These are phyloP conservation scores for Ustilago nuda DNA, from an alignment of 1,284 basidiomycete genomes.

Conservation along the genomic window DNA sequence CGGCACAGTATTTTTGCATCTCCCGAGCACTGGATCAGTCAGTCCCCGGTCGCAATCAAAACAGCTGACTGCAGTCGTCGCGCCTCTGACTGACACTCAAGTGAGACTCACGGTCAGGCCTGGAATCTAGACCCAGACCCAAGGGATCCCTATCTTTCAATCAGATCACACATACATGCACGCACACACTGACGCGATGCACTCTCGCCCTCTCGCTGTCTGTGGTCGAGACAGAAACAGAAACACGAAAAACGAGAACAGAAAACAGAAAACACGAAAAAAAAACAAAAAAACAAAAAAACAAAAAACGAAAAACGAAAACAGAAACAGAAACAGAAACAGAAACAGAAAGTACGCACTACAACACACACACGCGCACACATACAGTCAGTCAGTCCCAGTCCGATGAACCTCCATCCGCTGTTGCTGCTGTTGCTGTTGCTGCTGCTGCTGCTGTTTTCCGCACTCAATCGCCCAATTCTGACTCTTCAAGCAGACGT, in stretches of 20 bases:
- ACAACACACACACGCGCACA: neutral
- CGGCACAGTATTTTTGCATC: neutral
- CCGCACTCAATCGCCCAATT: neutral
- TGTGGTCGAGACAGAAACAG: neutral
- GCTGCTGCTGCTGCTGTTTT: neutral
- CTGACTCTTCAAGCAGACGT: neutral
- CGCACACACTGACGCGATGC: slow-evolving; percentile 5
- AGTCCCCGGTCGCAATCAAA: neutral
- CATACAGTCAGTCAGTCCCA: slow-evolving; percentile 5
- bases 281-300: neutral
- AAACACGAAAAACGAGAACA: neutral
- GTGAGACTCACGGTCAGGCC: neutral
- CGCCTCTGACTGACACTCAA: neutral
- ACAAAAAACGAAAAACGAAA: neutral
- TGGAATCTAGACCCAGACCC: no score
- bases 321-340: neutral
- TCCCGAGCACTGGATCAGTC: neutral
- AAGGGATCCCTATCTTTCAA: no score
- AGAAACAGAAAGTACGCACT: slow-evolving; percentile 1
- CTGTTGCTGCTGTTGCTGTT: neutral
- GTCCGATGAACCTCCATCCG: slow-evolving; percentile 29
- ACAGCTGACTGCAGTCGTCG: neutral
- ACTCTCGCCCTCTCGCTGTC: neutral
- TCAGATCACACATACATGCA: neutral
- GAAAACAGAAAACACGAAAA: neutral